Base-by-base conservation (phyloP, 345 rosid genomes). In the Excoecaria agallocha region DNA sequence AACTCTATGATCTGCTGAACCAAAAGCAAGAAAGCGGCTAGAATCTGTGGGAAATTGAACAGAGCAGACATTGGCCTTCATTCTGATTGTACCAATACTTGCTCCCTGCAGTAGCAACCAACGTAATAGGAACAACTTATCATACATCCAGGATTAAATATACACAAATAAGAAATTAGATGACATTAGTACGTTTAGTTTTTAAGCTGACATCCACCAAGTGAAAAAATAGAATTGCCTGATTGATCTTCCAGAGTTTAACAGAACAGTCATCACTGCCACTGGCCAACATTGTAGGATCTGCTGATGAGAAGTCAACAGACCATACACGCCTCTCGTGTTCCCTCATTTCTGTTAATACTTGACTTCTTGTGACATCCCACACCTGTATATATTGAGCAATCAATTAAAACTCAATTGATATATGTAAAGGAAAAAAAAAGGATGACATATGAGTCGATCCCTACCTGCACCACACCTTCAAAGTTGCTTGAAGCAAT, bases 211-310 rank as follows among this genome's bases (percentile, higher is more conserved):
- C 86, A 91, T 91, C 87, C 90, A 85, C 85, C 90, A 87, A 90
- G 85, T 78, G 83, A 83, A 88, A 91, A 87, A 88, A 54, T 87
- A 87, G 83, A 89, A 89, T 93, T 95, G 97, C 99, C 97, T 95
- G 99, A 91, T 95, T 93, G 97, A 95, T 93, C 84, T 91, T 95
- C 99, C 99, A 95, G 74, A 93, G 96, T 93, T 93, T 95, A 75
- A 95, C 92, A 43, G 94, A 87, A 77, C 96, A 84, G 83, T 95
- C 98, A 66, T 95, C 98, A 30, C 99, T 93, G 78, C 98, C 98
- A 10, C 99, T 95, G 52, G 98, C 99, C 81, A 95, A 74, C 84
- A 93, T 72, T 20, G 96, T 95, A n/a, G 97, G 99, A 72, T 93
- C 92, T 74, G 91, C 93, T 71, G 92, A 82, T 66, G 99, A 89